Evolutionary conservation across 495 filamentous ascomycete genomes (phyloP).

Genomic region (Neurospora sp.): DNA sequence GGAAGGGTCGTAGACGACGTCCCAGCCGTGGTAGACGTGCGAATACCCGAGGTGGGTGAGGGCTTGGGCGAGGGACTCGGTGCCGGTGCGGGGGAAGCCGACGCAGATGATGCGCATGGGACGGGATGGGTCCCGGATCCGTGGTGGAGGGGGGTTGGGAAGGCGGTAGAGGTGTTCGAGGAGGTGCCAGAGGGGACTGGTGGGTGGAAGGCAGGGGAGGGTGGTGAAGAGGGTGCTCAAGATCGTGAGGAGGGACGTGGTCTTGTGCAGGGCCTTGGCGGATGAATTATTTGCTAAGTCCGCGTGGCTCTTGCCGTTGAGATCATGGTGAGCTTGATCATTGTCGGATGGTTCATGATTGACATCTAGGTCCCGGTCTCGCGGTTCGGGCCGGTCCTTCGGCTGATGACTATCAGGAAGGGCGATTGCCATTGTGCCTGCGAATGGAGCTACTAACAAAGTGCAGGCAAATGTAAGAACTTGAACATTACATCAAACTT

Average conservation of each 20-base stretch:
- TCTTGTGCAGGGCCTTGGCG: neutral
- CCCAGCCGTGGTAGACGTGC: conserved; percentile 60
- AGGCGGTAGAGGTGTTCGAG: conserved; percentile 19
- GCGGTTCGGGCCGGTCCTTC: neutral
- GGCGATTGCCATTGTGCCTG: neutral
- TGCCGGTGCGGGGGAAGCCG: conserved; percentile 52
- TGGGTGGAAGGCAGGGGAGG: conserved; percentile 3
- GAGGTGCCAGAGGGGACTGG: conserved; percentile 16
- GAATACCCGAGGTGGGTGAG: conserved; percentile 50
- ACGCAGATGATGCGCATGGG: conserved; percentile 58
- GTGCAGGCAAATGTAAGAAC: neutral
- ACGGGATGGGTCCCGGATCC: conserved; percentile 36
- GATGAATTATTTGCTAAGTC: neutral
- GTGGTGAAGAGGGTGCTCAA: neutral
- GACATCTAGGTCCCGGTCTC: no score
- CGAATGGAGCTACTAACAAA: neutral
- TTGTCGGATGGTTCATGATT: neutral
- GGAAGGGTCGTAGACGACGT: conserved; percentile 43
- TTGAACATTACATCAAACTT: neutral
- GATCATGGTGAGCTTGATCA: neutral
- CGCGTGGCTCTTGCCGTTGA: neutral
- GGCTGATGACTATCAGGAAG: neutral
- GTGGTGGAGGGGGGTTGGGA: conserved; percentile 6
- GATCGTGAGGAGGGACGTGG: neutral
- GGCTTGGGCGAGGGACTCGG: conserved; percentile 52